Base-by-base conservation (phyloP, 192 early-diverging fungal species). In the Linderina pennispora region DNA sequence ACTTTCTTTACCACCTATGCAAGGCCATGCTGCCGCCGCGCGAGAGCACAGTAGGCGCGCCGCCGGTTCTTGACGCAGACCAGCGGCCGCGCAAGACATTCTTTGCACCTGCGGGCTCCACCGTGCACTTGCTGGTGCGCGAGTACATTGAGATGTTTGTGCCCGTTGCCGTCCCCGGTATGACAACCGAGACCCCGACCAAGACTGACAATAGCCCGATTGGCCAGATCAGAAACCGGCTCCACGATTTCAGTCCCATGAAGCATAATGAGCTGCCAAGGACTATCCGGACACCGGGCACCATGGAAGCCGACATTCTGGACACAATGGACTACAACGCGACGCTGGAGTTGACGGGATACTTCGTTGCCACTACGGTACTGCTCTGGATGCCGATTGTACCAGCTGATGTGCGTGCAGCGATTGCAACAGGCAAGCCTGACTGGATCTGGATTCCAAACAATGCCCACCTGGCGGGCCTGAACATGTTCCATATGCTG, bases 121-220 rank as follows among this genome's bases (percentile, higher is more conserved):
- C 40, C 1, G 55, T 63, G 2, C 16, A 44, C 22, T 20, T 25
- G 24, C 39, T 71, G 8, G 48, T 44, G n/a, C 61, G 55, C 33
- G 68, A 71, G 38, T 55, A 64, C 39, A 55, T 54, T 19, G 38
- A 40, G 7, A 59, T 59, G 10, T 64, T 71, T 42, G 15, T 71
- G 22, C 68, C 68, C 1, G 68, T 59, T 13, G 53, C 48, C 2
- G 51, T 53, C 11, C 67, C 67, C 18, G 60, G 62, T n/a, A n/a
- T n/a, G n/a, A n/a, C n/a, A n/a, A n/a, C n/a, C n/a, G n/a, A n/a
- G n/a, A n/a, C n/a, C n/a, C n/a, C n/a, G n/a, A n/a, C n/a, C n/a
- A 16, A 22, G 0, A 26, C 15, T 19, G 65, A 67, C 1, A 41
- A 18, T 48, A 61, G 53, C 32, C 57, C 57, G 14, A 55, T 60